Conservation (phyloP, 139 green algal genomes). For the Tetradesmus obliquus region DNA sequence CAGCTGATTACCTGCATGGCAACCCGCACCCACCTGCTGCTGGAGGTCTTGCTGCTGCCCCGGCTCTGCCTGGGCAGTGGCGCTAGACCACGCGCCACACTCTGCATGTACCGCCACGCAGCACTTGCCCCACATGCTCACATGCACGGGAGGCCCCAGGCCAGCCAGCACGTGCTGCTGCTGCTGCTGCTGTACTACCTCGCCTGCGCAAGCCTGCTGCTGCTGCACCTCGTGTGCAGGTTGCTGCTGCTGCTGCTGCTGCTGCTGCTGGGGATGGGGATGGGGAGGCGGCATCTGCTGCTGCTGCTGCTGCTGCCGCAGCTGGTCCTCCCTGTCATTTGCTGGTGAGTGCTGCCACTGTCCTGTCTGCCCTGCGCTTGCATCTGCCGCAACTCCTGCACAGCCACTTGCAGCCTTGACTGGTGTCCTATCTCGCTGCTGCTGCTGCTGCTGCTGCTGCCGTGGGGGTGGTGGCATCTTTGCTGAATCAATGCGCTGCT, state of each 20-base stretch:
- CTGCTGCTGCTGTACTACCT: neutral
- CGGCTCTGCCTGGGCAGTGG: neutral
- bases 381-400: neutral
- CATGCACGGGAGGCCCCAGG: neutral
- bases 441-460: slow-evolving; percentile 10
- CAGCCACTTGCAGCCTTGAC: neutral
- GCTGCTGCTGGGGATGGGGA: neutral
- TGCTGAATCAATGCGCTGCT: neutral
- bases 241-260: neutral
- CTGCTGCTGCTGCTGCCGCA: neutral
- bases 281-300: neutral
- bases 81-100: neutral
- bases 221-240: neutral
- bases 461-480: neutral
- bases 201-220: neutral
- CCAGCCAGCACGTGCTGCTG: neutral
- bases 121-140: neutral
- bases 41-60: neutral
- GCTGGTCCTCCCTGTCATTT: too few relatives aligned
- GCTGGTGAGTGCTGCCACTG: neutral
- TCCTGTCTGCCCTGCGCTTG: neutral
- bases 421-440: neutral
- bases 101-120: neutral
- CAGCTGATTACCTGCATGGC: too few relatives aligned
- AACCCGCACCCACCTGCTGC: neutral